These are phyloP conservation scores for Naganishia friedmannii DNA, from an alignment of 768 basidiomycete species.

Conservation along the genomic window DNA sequence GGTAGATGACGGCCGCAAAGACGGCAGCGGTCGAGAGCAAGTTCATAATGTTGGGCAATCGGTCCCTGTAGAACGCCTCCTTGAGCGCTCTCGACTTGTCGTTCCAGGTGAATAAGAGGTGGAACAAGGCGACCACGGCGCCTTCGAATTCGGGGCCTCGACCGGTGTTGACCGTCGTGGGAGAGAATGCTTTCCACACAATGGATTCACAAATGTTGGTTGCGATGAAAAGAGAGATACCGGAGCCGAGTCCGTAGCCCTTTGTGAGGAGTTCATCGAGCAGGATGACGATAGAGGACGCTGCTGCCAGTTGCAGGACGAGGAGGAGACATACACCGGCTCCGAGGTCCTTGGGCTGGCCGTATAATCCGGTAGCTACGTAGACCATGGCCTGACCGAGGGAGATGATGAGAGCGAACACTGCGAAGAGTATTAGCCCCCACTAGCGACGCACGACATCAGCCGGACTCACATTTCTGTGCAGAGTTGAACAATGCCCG, in stretches of 20 bases:
- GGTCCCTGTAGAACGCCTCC: constrained; percentile 96
- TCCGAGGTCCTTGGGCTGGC: constrained; percentile 85
- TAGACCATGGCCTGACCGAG: constrained; percentile 96
- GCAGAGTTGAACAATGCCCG: constrained; percentile 90
- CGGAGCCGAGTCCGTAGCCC: constrained; percentile 96
- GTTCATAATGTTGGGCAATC: constrained; percentile 97
- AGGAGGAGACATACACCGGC: constrained; percentile 95
- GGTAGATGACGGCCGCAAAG: constrained; percentile 93
- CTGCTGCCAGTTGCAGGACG: constrained; percentile 90
- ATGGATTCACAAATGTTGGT: constrained; percentile 99
- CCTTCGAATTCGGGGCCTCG: constrained; percentile 98
- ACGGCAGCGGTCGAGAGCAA: constrained; percentile 85
- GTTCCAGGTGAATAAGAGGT: constrained; percentile 95
- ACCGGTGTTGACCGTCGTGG: constrained; percentile 95
- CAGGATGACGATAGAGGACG: constrained; percentile 92
- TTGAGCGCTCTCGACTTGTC: constrained; percentile 95
- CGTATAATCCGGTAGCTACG: constrained; percentile 94
- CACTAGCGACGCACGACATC: background rate
- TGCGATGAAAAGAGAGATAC: constrained; percentile 97
- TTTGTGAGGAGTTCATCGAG: constrained; percentile 99
- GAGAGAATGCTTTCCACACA: constrained; percentile 99
- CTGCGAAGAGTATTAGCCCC: constrained; percentile 54
- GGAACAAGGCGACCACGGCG: constrained; percentile 92
- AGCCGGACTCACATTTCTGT: constrained; percentile 75
- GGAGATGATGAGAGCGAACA: constrained; percentile 93